Conservation (phyloP, 1,139 yeast genomes). For the Taphrina flavorubra region DNA sequence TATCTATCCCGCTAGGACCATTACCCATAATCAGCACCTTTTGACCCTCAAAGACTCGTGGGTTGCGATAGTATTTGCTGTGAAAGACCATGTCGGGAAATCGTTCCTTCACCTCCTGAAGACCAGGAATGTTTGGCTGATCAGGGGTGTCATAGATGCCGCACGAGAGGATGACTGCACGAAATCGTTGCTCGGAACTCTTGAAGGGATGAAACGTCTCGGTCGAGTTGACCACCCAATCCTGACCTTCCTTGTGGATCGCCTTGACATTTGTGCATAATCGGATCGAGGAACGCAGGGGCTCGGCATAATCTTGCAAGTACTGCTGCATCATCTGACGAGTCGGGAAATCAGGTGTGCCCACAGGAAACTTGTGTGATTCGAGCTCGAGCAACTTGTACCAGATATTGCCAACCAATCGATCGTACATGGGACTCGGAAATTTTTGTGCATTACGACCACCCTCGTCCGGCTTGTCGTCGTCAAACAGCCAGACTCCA, state of each 20-base stretch:
- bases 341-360: conserved; percentile 17
- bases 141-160: conserved; percentile 33
- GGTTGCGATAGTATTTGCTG: conserved; percentile 63
- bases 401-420: conserved; percentile 28
- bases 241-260: conserved; percentile 60
- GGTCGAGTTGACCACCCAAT: conserved; percentile 53
- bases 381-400: conserved; percentile 10
- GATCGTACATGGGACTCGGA: conserved; percentile 45
- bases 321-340: conserved; percentile 53
- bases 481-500: conserved; percentile 58
- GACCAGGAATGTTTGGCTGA: conserved; percentile 60
- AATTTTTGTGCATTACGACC: conserved; percentile 26
- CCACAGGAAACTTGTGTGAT: conserved; percentile 16
- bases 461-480: conserved; percentile 39
- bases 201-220: conserved; percentile 47
- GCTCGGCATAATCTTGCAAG: conserved; percentile 57
- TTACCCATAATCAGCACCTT: conserved; percentile 65
- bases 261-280: not conserved
- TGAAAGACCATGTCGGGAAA: conserved; percentile 62
- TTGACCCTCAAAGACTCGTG: conserved; percentile 55
- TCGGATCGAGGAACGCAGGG: conserved; percentile 7
- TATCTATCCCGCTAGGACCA: conserved; percentile 67
- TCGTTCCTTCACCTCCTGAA: conserved; percentile 57
- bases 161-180: conserved; percentile 24
- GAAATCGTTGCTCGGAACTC: conserved; percentile 55